Evolutionary conservation across 2,329 filamentous ascomycete species (phyloP).

Genomic region (Talaromyces sp.): DNA sequence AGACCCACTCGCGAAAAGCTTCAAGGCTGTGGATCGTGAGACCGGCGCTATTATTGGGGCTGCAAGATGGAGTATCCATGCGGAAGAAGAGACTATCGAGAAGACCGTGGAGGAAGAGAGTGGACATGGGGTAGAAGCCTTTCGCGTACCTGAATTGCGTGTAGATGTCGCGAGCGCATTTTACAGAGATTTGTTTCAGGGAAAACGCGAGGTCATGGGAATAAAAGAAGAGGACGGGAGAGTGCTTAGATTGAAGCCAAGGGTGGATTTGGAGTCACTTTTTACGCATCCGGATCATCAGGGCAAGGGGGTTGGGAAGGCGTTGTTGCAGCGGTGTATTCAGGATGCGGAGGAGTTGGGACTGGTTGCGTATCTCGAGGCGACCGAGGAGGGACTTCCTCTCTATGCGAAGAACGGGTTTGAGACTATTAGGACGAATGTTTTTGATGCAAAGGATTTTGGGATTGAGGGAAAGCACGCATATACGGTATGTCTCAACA

Average conservation of each 20-base stretch:
- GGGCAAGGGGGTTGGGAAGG: constrained; percentile 33
- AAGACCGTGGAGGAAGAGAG: not conserved
- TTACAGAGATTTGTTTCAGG: not conserved
- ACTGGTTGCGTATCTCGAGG: constrained; percentile 38
- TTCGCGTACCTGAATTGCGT: not conserved
- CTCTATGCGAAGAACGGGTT: not conserved
- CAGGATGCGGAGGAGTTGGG: constrained; percentile 31
- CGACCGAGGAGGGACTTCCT: constrained; percentile 14
- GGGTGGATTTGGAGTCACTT: not conserved
- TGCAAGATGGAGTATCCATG: not conserved
- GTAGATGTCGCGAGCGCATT: not conserved
- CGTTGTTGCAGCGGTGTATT: constrained; percentile 34
- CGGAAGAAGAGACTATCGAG: not conserved
- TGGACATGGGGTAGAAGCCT: not conserved
- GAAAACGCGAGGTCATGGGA: not conserved
- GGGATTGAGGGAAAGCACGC: not conserved
- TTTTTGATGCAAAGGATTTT: not conserved
- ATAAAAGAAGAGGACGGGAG: not conserved
- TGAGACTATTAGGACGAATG: not conserved
- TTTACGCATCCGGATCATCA: constrained; percentile 29
- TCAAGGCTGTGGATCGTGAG: not conserved
- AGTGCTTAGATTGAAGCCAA: not conserved
- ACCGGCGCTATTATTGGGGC: not conserved
- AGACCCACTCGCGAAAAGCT: not conserved
- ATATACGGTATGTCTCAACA: not conserved